Conservation (phyloP, 768 basidiomycete species). For the Termitomyces titanicus region DNA sequence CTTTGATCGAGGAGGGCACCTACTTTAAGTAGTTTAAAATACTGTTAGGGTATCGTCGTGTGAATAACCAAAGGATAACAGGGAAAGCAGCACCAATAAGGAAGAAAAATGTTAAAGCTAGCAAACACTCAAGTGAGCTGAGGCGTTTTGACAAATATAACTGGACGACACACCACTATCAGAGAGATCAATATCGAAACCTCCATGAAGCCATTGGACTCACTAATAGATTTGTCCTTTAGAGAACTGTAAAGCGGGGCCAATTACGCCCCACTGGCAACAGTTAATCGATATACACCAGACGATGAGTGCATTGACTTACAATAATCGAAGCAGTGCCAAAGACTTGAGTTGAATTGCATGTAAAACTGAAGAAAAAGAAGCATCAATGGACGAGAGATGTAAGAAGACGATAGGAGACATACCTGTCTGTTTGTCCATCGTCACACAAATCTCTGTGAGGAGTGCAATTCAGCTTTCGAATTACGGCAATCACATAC, state of each 20-base stretch:
- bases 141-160: not conserved
- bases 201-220: slow-evolving; percentile 14
- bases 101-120: slow-evolving; percentile 68
- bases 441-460: slow-evolving; percentile 43
- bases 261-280: slow-evolving; percentile 60
- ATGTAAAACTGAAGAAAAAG: slow-evolving; percentile 39
- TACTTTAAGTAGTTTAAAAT: slow-evolving; percentile 68
- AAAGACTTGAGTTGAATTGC: slow-evolving; percentile 49
- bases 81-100: slow-evolving; percentile 68
- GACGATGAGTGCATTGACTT: slow-evolving; percentile 19
- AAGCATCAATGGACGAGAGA: not conserved
- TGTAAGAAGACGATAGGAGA: slow-evolving; percentile 3
- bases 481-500: not conserved
- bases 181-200: not conserved
- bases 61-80: slow-evolving; percentile 56
- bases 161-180: slow-evolving; percentile 16
- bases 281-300: slow-evolving; percentile 11
- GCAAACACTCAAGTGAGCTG: not conserved
- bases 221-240: slow-evolving; percentile 57
- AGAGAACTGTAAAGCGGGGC: slow-evolving; percentile 56
- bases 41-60: slow-evolving; percentile 59
- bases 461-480: not conserved
- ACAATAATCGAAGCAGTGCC: slow-evolving; percentile 57
- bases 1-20: slow-evolving; percentile 20
- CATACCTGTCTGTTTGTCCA: slow-evolving; percentile 40